phyloP scores from a whole-genome alignment of 805 yeast species.

The Cephaloascus albidus region DNA sequence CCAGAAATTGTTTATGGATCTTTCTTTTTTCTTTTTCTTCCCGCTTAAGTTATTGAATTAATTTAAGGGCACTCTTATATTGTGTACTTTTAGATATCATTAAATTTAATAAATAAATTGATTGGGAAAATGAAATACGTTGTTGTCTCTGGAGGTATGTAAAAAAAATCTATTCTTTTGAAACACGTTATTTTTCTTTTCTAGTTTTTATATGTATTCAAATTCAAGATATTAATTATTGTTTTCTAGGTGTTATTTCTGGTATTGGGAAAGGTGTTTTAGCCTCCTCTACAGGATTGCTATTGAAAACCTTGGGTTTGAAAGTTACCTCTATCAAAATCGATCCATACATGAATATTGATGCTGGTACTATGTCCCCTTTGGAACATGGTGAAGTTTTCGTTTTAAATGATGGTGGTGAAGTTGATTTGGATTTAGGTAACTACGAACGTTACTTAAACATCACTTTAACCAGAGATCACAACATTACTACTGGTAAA shows the following conservation, averaged over 20 bases:
- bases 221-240: too few species aligned
- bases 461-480: constrained; percentile 86
- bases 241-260: constrained; percentile 78
- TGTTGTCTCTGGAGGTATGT: constrained; percentile 81
- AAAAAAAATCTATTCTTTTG: too few species aligned
- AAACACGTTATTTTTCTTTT: too few species aligned
- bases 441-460: constrained; percentile 95
- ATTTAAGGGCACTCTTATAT: constrained; percentile 1
- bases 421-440: constrained; percentile 95
- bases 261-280: constrained; percentile 99
- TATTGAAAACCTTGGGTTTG: constrained; percentile 87
- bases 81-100: background rate
- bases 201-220: too few species aligned
- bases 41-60: constrained; percentile 25
- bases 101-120: background rate
- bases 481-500: constrained; percentile 97
- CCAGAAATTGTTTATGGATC: too few species aligned
- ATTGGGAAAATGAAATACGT: constrained; percentile 95
- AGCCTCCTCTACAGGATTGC: constrained; percentile 94
- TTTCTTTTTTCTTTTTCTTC: constrained; percentile 21
- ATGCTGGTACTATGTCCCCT: constrained; percentile 99
- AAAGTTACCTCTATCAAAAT: constrained; percentile 96
- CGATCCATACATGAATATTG: constrained; percentile 98
- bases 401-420: constrained; percentile 97
- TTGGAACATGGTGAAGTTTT: constrained; percentile 98